Percentiles rank a stretch among this genome's conserved stretches.
Conservation (phyloP, 352 stramenopile species). For the Phytophthora fragariae region DNA sequence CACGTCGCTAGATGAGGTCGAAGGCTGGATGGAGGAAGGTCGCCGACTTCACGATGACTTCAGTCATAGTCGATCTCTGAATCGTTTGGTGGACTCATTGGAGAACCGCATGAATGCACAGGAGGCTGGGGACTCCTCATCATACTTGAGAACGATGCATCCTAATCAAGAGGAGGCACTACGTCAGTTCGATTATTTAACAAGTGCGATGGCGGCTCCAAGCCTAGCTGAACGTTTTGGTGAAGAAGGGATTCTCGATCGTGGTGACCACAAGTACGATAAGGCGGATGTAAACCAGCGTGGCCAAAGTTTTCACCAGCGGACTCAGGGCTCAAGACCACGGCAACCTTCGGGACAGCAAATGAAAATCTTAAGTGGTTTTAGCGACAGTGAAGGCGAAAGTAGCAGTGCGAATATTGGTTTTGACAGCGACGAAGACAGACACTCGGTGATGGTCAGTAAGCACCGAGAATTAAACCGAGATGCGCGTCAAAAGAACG, state of each 20-base stretch:
- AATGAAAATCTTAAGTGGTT: background rate
- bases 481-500: background rate
- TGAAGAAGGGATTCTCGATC: background rate
- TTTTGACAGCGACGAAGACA: background rate
- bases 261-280: background rate
- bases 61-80: slow-evolving; percentile 3
- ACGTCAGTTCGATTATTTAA: slow-evolving; percentile 23
- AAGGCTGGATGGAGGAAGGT: slow-evolving; percentile 48
- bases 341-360: background rate
- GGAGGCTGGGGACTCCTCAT: background rate
- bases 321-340: background rate
- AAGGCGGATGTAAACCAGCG: background rate
- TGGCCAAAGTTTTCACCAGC: background rate
- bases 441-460: background rate
- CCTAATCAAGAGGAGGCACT: slow-evolving; percentile 8
- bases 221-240: background rate
- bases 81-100: slow-evolving; percentile 21
- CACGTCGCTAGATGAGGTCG: slow-evolving; percentile 53
- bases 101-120: slow-evolving; percentile 15
- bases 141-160: background rate
- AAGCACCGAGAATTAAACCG: background rate
- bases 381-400: background rate
- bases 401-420: background rate
- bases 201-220: background rate
- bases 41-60: slow-evolving; percentile 19